These are phyloP conservation scores for Wallacemonas collosoma DNA, from an alignment of 208 protist genomes.

Conservation along the genomic window DNA sequence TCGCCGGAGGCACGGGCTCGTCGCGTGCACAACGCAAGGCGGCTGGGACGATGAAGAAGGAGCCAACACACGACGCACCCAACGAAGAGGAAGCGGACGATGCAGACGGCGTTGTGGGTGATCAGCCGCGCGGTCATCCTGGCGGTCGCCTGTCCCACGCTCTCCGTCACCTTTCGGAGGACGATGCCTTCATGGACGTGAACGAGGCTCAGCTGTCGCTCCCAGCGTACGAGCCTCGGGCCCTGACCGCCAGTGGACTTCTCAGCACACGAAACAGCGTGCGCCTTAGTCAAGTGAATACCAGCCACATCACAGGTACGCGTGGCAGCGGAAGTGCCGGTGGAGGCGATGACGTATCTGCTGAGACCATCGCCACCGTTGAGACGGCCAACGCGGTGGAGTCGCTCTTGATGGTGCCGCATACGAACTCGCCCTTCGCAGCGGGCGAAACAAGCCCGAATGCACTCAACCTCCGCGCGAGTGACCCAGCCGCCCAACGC, in stretches of 20 bases:
- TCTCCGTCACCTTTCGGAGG: constrained; percentile 7
- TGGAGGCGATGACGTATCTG: too few relatives aligned
- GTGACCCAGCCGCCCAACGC: constrained; percentile 4
- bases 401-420: constrained; percentile 50
- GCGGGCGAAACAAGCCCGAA: constrained; percentile 2
- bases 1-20: constrained; percentile 19
- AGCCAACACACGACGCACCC: neutral
- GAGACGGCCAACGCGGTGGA: constrained; percentile 30
- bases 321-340: too few relatives aligned
- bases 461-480: neutral
- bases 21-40: constrained; percentile 14
- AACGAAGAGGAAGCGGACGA: neutral
- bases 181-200: constrained; percentile 11
- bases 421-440: constrained; percentile 18
- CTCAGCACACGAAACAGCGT: constrained; percentile 15
- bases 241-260: constrained; percentile 1
- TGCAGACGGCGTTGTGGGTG: neutral
- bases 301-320: neutral
- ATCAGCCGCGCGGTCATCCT: neutral
- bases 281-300: neutral
- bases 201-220: neutral
- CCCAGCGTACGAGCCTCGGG: constrained; percentile 8
- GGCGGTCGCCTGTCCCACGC: constrained; percentile 1
- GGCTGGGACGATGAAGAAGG: constrained; percentile 11
- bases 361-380: neutral